Evolutionary conservation across 2,329 filamentous ascomycete species (phyloP), one percentile per base, ranked within the genome.

Genomic region (Aspergillus costaricaensis): DNA sequence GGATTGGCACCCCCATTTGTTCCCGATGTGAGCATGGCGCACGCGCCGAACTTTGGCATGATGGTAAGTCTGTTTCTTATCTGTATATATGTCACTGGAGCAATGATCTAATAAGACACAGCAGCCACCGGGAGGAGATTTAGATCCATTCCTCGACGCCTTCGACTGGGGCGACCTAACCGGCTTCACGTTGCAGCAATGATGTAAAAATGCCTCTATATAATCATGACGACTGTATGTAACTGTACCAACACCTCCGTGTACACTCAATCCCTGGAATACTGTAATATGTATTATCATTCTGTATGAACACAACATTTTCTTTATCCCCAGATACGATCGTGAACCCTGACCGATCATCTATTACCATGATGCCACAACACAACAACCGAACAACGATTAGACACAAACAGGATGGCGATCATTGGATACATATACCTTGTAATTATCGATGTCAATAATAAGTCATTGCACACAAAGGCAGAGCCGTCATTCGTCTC

Each of bases 131-230:
- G 69, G 60, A 2, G 69, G 60, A 1, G 70, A 72, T 19, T 68
- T 75, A 9, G 73, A 75, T 44, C 72, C 73, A 23, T 74, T 74
- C 50, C 62, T 74, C 39, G 73, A 74, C 39, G 72, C 72, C 1
- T 75, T 75, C 55, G 68, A 75, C 53, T 75, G 71, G 71, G 72
- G 71, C 10, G 70, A 75, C 57, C 50, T 75, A 41, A 69, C 71
- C 14, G 71, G 68, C 1, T 67, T 74, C 57, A 67, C 67, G 1
- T 65, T 74, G 19, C 65, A 64, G 53, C 63, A 59, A 63, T 62
- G 49, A 36, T 38, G 47, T 39, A 50, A 52, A 21, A 25, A 21
- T 43, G n/a, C 9, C 6, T 36, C 23, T 15, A 19, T 21, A 12
- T 25, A 12, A 39, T 39, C 36, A 39, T 54, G 36, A 19, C 32